Conservation (phyloP, 1,284 basidiomycete genomes). For the Heterobasidion parviporum region DNA sequence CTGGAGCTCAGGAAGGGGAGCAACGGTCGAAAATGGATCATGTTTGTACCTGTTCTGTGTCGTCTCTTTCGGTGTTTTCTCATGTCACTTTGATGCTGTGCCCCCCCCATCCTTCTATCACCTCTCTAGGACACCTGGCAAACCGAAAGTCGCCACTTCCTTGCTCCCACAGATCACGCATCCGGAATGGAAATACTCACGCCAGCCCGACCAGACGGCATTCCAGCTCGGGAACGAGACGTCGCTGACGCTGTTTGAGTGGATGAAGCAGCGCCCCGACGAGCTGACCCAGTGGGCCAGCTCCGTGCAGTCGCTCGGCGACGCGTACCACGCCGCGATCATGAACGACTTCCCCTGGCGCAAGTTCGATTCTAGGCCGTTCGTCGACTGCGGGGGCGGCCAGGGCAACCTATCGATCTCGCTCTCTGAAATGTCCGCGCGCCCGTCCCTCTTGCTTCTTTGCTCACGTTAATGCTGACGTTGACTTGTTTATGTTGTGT, state of each 20-base stretch:
- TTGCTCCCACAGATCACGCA: constrained; percentile 15
- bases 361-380: constrained; percentile 2
- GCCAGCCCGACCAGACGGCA: constrained; percentile 14
- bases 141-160: constrained; percentile 13
- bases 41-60: constrained; percentile 7
- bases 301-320: constrained; percentile 10
- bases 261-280: constrained; percentile 9
- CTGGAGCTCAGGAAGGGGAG: constrained; percentile 14
- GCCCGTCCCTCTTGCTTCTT: not conserved
- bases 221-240: constrained; percentile 17
- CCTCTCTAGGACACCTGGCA: constrained; percentile 14
- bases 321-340: constrained; percentile 8
- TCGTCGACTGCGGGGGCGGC: constrained; percentile 13
- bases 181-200: constrained; percentile 17
- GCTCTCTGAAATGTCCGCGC: constrained; percentile 9
- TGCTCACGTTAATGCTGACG: not conserved
- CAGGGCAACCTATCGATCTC: constrained; percentile 11
- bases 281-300: constrained; percentile 6
- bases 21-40: constrained; percentile 16
- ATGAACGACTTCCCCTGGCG: constrained; percentile 12
- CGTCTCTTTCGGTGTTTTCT: not conserved
- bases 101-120: not conserved
- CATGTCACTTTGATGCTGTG: not conserved
- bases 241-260: constrained; percentile 13
- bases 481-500: not conserved